Evolutionary conservation across 495 filamentous ascomycete genomes (phyloP).

Genomic region (Xylaria acuta): DNA sequence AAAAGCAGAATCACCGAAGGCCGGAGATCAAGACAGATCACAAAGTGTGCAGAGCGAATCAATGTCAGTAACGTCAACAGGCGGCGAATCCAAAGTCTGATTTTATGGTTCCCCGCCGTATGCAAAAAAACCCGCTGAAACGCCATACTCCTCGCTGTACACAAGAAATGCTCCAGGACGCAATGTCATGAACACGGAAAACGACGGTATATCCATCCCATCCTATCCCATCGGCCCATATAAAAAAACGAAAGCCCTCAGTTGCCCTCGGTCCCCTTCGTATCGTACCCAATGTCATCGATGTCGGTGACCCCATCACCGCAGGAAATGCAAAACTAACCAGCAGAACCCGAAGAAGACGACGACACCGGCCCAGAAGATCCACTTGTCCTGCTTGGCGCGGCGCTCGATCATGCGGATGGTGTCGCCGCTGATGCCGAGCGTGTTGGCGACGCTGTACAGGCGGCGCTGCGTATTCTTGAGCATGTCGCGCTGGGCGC

Average conservation of each 20-base stretch:
- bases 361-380: constrained; percentile 87
- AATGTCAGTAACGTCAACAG: not conserved
- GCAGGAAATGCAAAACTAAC: constrained; percentile 80
- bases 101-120: constrained; percentile 5
- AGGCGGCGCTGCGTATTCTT: constrained; percentile 91
- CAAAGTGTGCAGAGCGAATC: not conserved
- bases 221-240: no score
- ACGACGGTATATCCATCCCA: not conserved
- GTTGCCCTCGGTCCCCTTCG: no score
- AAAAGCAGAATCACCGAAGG: not conserved
- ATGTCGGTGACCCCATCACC: constrained; percentile 58
- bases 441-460: constrained; percentile 91
- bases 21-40: not conserved
- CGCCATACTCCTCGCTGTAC: constrained; percentile 28
- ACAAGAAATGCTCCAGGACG: constrained; percentile 17
- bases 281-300: not conserved
- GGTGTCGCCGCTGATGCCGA: constrained; percentile 93
- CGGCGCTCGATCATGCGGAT: constrained; percentile 94
- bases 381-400: constrained; percentile 96
- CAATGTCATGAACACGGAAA: constrained; percentile 10
- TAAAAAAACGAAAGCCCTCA: no score
- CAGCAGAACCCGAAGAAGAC: constrained; percentile 95
- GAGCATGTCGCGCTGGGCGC: constrained; percentile 89
- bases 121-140: constrained; percentile 13
- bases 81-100: constrained; percentile 5